Evolutionary conservation across 2,329 filamentous ascomycete species (phyloP).

Genomic region (Capronia epimyces): DNA sequence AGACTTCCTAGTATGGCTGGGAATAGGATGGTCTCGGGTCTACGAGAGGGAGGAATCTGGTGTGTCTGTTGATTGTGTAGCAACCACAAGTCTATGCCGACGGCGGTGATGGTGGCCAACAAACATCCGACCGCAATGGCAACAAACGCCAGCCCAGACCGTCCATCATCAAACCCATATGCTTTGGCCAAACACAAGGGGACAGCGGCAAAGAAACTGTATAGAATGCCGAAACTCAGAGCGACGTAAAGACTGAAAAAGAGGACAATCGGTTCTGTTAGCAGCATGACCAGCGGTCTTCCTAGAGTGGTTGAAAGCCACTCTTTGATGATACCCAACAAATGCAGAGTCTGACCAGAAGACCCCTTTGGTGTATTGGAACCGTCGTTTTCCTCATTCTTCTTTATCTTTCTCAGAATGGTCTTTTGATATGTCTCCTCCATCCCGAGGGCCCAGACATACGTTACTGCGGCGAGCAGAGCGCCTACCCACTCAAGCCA

Average conservation of each 20-base stretch:
- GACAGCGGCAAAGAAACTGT: slow-evolving; percentile 33
- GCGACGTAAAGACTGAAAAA: slow-evolving; percentile 10
- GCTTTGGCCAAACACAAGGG: slow-evolving; percentile 14
- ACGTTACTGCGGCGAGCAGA: slow-evolving; percentile 53
- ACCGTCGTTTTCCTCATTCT: not conserved
- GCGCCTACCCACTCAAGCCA: slow-evolving; percentile 69
- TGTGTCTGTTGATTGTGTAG: slow-evolving; percentile 13
- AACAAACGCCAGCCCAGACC: slow-evolving; percentile 35
- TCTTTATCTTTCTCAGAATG: too few relatives aligned
- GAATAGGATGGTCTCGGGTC: slow-evolving; percentile 35
- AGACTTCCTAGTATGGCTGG: slow-evolving; percentile 36
- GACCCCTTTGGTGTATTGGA: slow-evolving; percentile 56
- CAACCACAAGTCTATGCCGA: slow-evolving; percentile 31
- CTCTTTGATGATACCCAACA: too few relatives aligned
- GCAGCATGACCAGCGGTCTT: slow-evolving; percentile 8
- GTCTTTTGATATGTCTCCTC: too few relatives aligned
- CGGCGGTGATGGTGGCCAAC: slow-evolving; percentile 30
- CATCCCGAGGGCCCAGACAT: slow-evolving; percentile 52
- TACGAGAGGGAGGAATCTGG: slow-evolving; percentile 1
- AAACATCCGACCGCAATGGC: slow-evolving; percentile 33
- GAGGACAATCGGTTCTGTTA: slow-evolving; percentile 11
- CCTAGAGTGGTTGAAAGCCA: slow-evolving; percentile 6
- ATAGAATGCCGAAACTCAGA: slow-evolving; percentile 18
- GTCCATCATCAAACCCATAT: slow-evolving; percentile 28
- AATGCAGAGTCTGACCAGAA: slow-evolving; percentile 31